phyloP scores from a whole-genome alignment of 441 rosid species.

The Rhodomyrtus psidioides region DNA sequence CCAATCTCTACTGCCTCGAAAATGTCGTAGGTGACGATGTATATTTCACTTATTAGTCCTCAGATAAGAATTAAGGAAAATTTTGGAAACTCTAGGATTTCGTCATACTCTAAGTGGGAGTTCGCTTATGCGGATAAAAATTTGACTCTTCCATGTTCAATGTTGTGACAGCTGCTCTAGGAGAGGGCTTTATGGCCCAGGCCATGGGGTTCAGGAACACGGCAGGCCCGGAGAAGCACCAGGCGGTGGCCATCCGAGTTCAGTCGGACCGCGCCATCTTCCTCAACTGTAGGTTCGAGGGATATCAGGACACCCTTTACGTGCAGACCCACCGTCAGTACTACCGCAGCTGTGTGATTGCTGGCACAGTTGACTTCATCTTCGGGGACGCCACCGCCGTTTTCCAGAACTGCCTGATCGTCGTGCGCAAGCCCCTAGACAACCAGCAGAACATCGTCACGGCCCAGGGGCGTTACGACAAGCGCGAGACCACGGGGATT shows the following conservation, averaged over 20 bases:
- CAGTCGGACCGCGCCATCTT: slow-evolving; percentile 52
- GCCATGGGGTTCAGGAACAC: slow-evolving; percentile 75
- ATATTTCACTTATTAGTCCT: background rate
- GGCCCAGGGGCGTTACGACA: slow-evolving; percentile 53
- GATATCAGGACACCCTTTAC: slow-evolving; percentile 61
- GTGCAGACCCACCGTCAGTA: slow-evolving; percentile 62
- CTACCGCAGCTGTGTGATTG: slow-evolving; percentile 50
- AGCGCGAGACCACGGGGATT: slow-evolving; percentile 44
- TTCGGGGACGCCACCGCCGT: slow-evolving; percentile 65
- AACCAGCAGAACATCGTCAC: slow-evolving; percentile 45
- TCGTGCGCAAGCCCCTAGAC: slow-evolving; percentile 35
- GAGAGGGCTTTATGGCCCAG: slow-evolving; percentile 51
- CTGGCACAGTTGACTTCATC: slow-evolving; percentile 67
- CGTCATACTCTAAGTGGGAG: background rate
- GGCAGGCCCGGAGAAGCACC: slow-evolving; percentile 54
- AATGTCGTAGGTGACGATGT: background rate
- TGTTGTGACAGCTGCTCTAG: slow-evolving; percentile 32
- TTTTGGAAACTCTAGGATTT: background rate
- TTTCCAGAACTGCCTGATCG: slow-evolving; percentile 60
- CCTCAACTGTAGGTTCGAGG: slow-evolving; percentile 62
- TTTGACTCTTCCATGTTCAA: background rate
- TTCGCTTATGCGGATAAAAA: background rate
- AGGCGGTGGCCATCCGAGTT: slow-evolving; percentile 58
- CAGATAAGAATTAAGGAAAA: background rate
- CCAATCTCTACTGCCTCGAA: background rate